Evolutionary conservation across 2,329 filamentous ascomycete genomes (phyloP).

Genomic region (Venturia asperata): DNA sequence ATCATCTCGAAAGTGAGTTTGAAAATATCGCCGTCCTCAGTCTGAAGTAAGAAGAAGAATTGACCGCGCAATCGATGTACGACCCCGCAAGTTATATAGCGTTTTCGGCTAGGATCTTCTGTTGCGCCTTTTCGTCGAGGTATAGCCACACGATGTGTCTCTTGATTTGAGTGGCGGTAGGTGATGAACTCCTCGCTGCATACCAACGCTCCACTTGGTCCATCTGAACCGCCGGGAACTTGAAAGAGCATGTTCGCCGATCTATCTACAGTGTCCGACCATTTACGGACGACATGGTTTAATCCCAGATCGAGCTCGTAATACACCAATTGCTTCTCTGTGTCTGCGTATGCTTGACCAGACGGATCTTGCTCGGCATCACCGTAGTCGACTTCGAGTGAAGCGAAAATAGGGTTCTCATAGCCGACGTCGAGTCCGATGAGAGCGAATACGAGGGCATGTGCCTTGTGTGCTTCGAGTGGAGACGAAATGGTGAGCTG

Average conservation of each 20-base stretch:
- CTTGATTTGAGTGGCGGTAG: constrained; percentile 93
- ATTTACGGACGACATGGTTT: constrained; percentile 95
- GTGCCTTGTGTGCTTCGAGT: constrained; percentile 88
- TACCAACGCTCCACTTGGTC: constrained; percentile 88
- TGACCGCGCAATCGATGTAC: constrained; percentile 96
- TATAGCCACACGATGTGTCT: constrained; percentile 80
- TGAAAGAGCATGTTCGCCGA: constrained; percentile 88
- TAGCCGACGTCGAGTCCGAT: constrained; percentile 91
- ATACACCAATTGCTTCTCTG: constrained; percentile 89
- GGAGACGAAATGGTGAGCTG: constrained; percentile 96
- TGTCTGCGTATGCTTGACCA: constrained; percentile 69
- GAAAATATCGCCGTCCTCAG: constrained; percentile 96
- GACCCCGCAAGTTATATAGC: constrained; percentile 80
- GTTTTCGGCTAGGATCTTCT: constrained; percentile 86
- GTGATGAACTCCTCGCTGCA: constrained; percentile 93
- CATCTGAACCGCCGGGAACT: constrained; percentile 87
- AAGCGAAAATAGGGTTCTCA: constrained; percentile 92
- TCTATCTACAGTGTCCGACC: constrained; percentile 88
- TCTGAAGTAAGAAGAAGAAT: constrained; percentile 95
- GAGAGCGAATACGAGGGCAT: constrained; percentile 81
- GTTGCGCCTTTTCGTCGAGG: constrained; percentile 79
- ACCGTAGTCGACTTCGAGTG: constrained; percentile 86
- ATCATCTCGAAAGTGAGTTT: constrained; percentile 91
- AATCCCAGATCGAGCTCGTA: constrained; percentile 95
- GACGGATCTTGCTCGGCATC: constrained; percentile 87